Percentiles rank a stretch among this genome's conserved stretches.
Conservation (phyloP, 352 stramenopile species). For the Pythium aquatile region DNA sequence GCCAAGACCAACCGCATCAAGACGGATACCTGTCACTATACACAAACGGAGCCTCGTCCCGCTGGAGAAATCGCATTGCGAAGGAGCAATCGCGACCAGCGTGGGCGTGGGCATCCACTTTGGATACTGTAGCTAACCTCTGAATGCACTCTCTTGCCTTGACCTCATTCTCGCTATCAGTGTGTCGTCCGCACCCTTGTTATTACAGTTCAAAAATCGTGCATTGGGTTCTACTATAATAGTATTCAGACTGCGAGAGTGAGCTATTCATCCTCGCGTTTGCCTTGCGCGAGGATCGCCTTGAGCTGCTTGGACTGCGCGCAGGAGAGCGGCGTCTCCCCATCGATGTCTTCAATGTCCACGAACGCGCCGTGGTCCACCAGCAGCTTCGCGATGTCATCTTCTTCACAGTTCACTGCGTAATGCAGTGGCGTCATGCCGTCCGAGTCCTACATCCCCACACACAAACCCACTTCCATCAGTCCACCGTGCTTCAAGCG, state of each 20-base stretch:
- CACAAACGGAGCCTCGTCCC: not conserved
- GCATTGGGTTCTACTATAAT: no score
- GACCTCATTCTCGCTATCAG: no score
- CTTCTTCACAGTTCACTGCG: conserved; percentile 67
- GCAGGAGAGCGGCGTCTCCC: conserved; percentile 53
- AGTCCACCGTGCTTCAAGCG: not conserved
- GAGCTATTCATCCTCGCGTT: conserved; percentile 1
- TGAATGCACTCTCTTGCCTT: not conserved
- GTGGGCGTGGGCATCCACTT: not conserved
- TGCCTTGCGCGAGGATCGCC: conserved; percentile 39
- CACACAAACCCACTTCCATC: not conserved
- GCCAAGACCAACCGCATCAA: not conserved
- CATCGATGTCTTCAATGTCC: conserved; percentile 65
- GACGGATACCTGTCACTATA: not conserved
- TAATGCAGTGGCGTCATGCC: conserved; percentile 85
- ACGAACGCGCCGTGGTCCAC: conserved; percentile 59
- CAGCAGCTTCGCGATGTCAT: conserved; percentile 62
- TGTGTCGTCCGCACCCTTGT: not conserved
- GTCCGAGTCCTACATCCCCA: conserved; percentile 46
- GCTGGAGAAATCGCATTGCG: not conserved
- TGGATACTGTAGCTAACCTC: not conserved
- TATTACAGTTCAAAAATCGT: not conserved
- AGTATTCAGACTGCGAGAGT: no score
- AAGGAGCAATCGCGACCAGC: conserved; percentile 2
- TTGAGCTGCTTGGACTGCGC: conserved; percentile 42